Evolutionary conservation across 1,284 basidiomycete genomes (phyloP), one percentile per base, ranked within the genome.

Genomic region (Malassezia caprae): DNA sequence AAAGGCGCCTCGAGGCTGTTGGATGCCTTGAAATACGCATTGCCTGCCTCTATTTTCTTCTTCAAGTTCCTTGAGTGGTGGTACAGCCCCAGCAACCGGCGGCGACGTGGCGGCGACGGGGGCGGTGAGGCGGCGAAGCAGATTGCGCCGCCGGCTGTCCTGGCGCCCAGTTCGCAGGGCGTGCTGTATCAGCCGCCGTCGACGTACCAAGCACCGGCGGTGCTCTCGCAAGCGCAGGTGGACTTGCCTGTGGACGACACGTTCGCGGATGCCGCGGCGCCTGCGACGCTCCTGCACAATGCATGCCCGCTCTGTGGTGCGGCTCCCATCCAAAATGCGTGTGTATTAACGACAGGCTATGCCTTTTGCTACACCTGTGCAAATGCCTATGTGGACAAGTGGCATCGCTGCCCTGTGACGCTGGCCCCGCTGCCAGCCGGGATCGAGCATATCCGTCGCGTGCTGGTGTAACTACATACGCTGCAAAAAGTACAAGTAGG

Each of bases 1-100:
- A 56, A 64, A 46, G 34, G 52, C 8, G 65, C 65, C 1, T 63
- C 58, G 11, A 23, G 57, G 24, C 32, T 66, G 13, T 67, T 75
- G 42, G 76, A 76, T 51, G 61, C 58, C 1, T 78, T 91, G 43
- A 84, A 85, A 62, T 79, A 93, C 42, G 80, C 91, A 13, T 81
- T 94, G 10, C 90, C 94, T 2, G 87, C 87, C 3, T 84, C 89
- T 31, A 91, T 99, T 58, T 94, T 99, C 76, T 86, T 90, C 73
- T 82, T 99, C 79, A 96, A 94, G 76, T 93, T 98, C 76, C 79
- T 96, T 28, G 90, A 98, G 77, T 99, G 94, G 91, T 98, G 94
- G 91, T 98, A 96, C 76, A 93, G 90, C 15, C 88, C 91, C 8
- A 82, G 83, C 27, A 96, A 91, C 2, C 90, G 91, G 0, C 53